Conservation (phyloP, 1,139 yeast genomes). For the Pneumocystis murina region DNA sequence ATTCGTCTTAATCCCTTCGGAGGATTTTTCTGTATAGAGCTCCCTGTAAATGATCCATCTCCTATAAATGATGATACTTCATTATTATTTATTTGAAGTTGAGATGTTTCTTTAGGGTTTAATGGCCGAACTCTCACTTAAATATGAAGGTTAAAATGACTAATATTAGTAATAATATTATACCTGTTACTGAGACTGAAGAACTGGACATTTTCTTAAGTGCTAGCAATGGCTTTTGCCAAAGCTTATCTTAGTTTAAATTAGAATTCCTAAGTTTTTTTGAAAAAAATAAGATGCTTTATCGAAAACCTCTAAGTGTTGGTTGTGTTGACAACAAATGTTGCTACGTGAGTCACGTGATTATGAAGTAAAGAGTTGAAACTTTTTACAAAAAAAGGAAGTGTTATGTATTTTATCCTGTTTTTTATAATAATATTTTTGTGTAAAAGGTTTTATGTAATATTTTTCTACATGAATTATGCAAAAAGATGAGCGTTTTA, state of each 20-base stretch:
- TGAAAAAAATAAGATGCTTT: background rate
- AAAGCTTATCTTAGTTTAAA: background rate
- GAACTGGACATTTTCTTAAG: background rate
- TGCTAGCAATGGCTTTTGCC: background rate
- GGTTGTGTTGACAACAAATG: background rate
- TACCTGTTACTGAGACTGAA: background rate
- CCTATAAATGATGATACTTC: slow-evolving; percentile 33
- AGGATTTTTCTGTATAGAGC: slow-evolving; percentile 18
- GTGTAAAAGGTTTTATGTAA: no score
- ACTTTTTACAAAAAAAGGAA: no score
- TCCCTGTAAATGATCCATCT: slow-evolving; percentile 36
- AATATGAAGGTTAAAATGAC: background rate
- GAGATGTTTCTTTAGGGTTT: slow-evolving; percentile 40
- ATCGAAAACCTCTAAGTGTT: background rate
- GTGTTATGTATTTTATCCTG: no score
- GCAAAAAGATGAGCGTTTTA: no score
- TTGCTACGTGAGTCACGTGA: background rate
- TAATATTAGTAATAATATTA: background rate
- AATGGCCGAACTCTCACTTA: slow-evolving; percentile 62
- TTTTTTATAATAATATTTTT: no score
- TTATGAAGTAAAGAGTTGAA: background rate
- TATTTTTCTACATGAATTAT: no score
- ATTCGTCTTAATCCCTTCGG: slow-evolving; percentile 55
- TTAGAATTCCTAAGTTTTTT: background rate
- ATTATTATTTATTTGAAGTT: slow-evolving; percentile 23